Percentiles rank a stretch among this genome's conserved stretches.
Conservation (phyloP, 192 early-diverging fungal species). For the Podila epicladia region DNA sequence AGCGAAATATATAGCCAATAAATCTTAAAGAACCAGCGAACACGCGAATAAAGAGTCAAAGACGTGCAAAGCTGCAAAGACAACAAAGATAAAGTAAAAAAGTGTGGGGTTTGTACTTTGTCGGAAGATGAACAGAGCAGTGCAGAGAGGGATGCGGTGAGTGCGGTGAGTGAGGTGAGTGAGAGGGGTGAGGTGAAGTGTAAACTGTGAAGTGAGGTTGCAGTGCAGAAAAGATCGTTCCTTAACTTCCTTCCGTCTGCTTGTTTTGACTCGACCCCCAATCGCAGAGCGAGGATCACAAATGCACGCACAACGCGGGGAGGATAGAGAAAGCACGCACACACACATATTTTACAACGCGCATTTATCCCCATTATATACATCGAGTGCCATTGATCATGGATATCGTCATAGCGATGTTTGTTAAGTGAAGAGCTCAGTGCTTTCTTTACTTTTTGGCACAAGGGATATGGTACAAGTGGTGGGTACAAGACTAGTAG, state of each 20-base stretch:
- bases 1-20: too few relatives aligned
- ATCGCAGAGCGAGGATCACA: too few relatives aligned
- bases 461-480: neutral
- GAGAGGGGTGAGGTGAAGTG: too few relatives aligned
- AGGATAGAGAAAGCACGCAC: conserved; percentile 1
- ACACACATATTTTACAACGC: neutral
- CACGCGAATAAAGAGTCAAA: too few relatives aligned
- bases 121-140: neutral
- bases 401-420: neutral
- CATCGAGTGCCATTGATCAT: neutral
- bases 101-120: too few relatives aligned
- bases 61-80: too few relatives aligned
- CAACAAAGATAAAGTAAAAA: too few relatives aligned
- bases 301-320: neutral
- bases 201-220: too few relatives aligned
- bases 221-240: too few relatives aligned
- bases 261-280: too few relatives aligned
- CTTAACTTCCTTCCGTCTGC: too few relatives aligned
- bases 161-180: neutral
- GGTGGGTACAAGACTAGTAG: conserved; percentile 5
- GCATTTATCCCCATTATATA: neutral
- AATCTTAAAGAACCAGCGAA: too few relatives aligned
- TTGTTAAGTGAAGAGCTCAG: neutral
- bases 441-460: neutral
- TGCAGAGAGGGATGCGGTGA: neutral